Conservation (phyloP, 805 yeast genomes). For the Wickerhamomyces rabaulensis region DNA sequence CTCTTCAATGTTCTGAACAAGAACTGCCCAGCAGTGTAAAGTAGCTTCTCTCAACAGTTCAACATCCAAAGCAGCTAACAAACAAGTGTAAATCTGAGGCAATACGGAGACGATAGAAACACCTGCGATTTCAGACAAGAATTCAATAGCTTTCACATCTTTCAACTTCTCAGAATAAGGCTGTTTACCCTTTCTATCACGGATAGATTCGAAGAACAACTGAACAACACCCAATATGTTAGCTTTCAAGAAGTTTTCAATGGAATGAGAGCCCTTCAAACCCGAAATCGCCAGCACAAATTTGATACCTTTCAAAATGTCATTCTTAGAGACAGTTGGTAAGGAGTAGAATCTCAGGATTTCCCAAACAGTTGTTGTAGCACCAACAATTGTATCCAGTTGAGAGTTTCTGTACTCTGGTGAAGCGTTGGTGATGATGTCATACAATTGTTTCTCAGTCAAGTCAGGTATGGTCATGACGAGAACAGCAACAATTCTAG, state of each 20-base stretch:
- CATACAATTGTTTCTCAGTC: conserved; percentile 44
- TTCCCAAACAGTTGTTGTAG: conserved; percentile 33
- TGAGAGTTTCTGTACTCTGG: conserved; percentile 37
- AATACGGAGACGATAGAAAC: conserved; percentile 58
- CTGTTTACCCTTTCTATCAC: conserved; percentile 64
- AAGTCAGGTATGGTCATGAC: conserved; percentile 45
- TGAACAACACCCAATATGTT: conserved; percentile 73
- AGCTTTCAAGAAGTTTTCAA: conserved; percentile 43
- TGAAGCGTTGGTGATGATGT: conserved; percentile 47
- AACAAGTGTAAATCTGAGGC: conserved; percentile 82
- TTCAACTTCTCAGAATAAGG: conserved; percentile 68
- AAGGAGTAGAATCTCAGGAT: conserved; percentile 36
- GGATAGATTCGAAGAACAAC: conserved; percentile 71
- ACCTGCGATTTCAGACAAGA: conserved; percentile 51
- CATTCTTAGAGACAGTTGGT: conserved; percentile 26
- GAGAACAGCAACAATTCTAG: conserved; percentile 53
- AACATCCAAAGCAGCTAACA: conserved; percentile 72
- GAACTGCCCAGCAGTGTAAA: conserved; percentile 60
- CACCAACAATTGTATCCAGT: conserved; percentile 23
- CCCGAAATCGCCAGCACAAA: conserved; percentile 29
- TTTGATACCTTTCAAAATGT: conserved; percentile 33
- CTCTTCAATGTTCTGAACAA: conserved; percentile 52
- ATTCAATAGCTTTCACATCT: conserved; percentile 69
- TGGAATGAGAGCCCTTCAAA: conserved; percentile 16
- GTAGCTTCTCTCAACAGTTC: conserved; percentile 55